These are phyloP conservation scores for Trametes hirsuta DNA, from an alignment of 1,284 basidiomycete genomes.

Conservation along the genomic window DNA sequence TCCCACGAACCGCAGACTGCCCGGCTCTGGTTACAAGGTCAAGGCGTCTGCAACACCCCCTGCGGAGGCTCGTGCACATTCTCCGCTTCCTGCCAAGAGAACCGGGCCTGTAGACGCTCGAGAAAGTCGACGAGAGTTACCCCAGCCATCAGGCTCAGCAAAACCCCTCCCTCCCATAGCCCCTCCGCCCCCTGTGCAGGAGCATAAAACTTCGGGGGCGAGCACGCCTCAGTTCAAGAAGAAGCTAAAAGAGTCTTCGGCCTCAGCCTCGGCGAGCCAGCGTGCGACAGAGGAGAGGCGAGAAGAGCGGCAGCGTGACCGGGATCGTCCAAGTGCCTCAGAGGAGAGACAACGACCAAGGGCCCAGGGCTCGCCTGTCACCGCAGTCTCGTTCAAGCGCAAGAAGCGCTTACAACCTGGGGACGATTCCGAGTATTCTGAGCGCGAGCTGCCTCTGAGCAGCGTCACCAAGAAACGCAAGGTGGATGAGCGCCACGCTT, in stretches of 20 bases:
- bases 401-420: conserved; percentile 27
- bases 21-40: conserved; percentile 52
- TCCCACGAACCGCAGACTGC: conserved; percentile 37
- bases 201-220: conserved; percentile 17
- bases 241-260: conserved; percentile 18
- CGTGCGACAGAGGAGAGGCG: conserved; percentile 28
- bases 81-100: conserved; percentile 24
- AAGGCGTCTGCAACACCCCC: conserved; percentile 26
- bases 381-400: conserved; percentile 21
- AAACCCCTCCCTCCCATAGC: conserved; percentile 30
- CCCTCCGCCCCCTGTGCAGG: conserved; percentile 26
- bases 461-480: conserved; percentile 31
- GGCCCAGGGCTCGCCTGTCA: conserved; percentile 13
- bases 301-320: conserved; percentile 23
- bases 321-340: conserved; percentile 12
- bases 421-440: conserved; percentile 31
- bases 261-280: conserved; percentile 6
- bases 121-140: conserved; percentile 22
- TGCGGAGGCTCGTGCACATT: conserved; percentile 16
- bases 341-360: conserved; percentile 31
- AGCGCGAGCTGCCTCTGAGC: conserved; percentile 26
- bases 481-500: conserved; percentile 24
- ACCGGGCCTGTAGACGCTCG: conserved; percentile 29
- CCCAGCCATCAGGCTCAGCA: conserved; percentile 24
- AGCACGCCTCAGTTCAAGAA: conserved; percentile 21